These are phyloP conservation scores for Haplosporangium sp. DNA, from an alignment of 371 early-diverging fungal species.

Conservation along the genomic window DNA sequence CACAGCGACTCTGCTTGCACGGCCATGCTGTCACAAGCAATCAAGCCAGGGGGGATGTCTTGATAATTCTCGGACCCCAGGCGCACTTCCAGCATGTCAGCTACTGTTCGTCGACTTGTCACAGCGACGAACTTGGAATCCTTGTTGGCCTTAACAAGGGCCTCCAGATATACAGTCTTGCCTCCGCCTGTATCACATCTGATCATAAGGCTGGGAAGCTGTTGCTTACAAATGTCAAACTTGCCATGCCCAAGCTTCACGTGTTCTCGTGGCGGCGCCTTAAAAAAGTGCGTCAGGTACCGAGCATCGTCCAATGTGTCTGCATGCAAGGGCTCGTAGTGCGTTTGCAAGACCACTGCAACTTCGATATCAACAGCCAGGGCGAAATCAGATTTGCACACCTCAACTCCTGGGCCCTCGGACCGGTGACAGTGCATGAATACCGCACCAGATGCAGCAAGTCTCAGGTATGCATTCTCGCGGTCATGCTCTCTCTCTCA, in stretches of 20 bases:
- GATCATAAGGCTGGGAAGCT: slow-evolving; percentile 25
- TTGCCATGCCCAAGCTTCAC: slow-evolving; percentile 10
- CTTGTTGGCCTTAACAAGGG: slow-evolving; percentile 10
- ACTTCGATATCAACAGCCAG: neutral
- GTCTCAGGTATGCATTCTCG: slow-evolving; percentile 9
- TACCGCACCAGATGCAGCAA: neutral
- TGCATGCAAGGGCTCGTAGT: neutral
- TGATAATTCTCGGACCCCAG: slow-evolving; percentile 5
- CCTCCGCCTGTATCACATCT: slow-evolving; percentile 16
- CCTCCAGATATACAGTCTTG: slow-evolving; percentile 14
- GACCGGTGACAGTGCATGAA: slow-evolving; percentile 14
- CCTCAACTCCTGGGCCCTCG: neutral
- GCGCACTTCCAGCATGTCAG: slow-evolving; percentile 13
- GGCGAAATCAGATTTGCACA: neutral
- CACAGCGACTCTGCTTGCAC: slow-evolving; percentile 14
- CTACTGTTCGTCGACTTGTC: slow-evolving; percentile 8
- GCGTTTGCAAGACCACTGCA: neutral
- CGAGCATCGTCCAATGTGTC: slow-evolving; percentile 10
- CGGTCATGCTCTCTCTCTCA: slow-evolving; percentile 6
- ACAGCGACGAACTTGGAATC: slow-evolving; percentile 7
- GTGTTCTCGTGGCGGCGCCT: slow-evolving; percentile 2
- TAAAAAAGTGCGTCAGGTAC: slow-evolving; percentile 2
- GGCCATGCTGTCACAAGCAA: slow-evolving; percentile 4
- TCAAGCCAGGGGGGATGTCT: slow-evolving; percentile 1
- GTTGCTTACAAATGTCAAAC: neutral